Percentiles rank a stretch among this genome's conserved stretches.
Evolutionary conservation across 148 eudicot species (phyloP).

Genomic region (Rheum nobile): DNA sequence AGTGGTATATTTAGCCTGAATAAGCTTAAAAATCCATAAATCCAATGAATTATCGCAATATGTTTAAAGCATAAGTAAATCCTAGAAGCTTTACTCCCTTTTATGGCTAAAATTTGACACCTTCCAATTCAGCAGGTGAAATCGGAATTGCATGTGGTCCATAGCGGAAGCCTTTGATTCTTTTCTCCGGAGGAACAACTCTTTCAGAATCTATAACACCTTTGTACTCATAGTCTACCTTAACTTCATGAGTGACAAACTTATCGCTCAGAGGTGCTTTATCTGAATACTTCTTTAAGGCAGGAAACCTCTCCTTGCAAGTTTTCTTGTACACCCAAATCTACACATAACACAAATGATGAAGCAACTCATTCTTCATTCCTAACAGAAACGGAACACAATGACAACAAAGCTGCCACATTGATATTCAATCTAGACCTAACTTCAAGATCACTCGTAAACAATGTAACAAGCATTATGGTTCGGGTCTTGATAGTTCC

Average conservation of each 20-base stretch:
- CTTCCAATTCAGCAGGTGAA: conserved; percentile 87
- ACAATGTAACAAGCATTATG: conserved; percentile 77
- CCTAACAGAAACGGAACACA: not conserved
- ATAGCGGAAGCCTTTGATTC: conserved; percentile 92
- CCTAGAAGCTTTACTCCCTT: conserved; percentile 93
- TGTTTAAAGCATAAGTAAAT: conserved; percentile 72
- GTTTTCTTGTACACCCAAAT: conserved; percentile 99
- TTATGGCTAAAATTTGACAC: conserved; percentile 89
- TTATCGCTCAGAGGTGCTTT: conserved; percentile 90
- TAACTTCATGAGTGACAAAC: conserved; percentile 90
- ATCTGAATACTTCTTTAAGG: conserved; percentile 89
- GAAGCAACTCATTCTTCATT: not conserved
- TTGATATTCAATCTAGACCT: conserved; percentile 68
- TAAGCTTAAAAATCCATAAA: not conserved
- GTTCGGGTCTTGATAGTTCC: conserved; percentile 92
- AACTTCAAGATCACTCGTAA: conserved; percentile 85
- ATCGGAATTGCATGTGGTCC: conserved; percentile 98
- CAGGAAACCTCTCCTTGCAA: conserved; percentile 82
- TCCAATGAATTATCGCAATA: conserved; percentile 47
- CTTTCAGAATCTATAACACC: conserved; percentile 51
- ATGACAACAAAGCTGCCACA: conserved; percentile 27
- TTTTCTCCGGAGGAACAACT: conserved; percentile 84
- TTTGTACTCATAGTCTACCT: conserved; percentile 82
- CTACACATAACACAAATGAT: conserved; percentile 21
- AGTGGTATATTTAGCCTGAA: not conserved